Conservation (phyloP, 164 flowering plant species). For the Pachysandra terminalis region DNA sequence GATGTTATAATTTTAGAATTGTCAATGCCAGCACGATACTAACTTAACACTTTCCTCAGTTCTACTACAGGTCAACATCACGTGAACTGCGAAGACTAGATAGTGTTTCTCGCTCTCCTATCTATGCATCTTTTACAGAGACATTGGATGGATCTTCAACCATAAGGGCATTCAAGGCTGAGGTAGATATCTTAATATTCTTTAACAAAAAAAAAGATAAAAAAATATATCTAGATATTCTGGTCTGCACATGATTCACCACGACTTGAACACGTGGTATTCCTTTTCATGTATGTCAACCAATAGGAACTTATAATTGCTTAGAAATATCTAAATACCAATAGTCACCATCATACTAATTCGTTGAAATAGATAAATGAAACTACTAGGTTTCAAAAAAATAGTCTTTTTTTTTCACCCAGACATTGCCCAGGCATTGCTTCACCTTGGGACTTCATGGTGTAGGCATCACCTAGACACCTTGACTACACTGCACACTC, state of each 20-base stretch:
- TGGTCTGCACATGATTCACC: not conserved
- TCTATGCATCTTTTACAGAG: slow-evolving; percentile 93
- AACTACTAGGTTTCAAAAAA: not conserved
- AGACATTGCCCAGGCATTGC: no score
- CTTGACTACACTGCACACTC: no score
- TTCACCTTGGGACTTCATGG: no score
- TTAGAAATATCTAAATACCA: not conserved
- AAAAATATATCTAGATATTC: not conserved
- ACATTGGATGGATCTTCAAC: slow-evolving; percentile 86
- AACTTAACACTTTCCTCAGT: slow-evolving; percentile 38
- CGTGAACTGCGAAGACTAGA: slow-evolving; percentile 91
- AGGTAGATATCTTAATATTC: slow-evolving; percentile 42
- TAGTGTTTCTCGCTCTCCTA: slow-evolving; percentile 93
- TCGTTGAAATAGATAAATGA: not conserved
- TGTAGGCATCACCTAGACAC: no score
- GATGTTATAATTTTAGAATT: not conserved
- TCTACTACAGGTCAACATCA: slow-evolving; percentile 89
- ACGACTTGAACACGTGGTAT: not conserved
- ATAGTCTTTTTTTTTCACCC: no score
- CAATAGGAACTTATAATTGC: not conserved
- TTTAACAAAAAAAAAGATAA: no score
- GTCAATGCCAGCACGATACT: slow-evolving; percentile 2
- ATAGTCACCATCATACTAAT: not conserved
- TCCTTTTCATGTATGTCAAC: not conserved
- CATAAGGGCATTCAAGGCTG: slow-evolving; percentile 75